Percentiles rank a stretch among this genome's conserved stretches.
These are phyloP conservation scores for Grosmannia clavigera DNA, from an alignment of 2,329 filamentous ascomycete genomes.

Conservation along the genomic window DNA sequence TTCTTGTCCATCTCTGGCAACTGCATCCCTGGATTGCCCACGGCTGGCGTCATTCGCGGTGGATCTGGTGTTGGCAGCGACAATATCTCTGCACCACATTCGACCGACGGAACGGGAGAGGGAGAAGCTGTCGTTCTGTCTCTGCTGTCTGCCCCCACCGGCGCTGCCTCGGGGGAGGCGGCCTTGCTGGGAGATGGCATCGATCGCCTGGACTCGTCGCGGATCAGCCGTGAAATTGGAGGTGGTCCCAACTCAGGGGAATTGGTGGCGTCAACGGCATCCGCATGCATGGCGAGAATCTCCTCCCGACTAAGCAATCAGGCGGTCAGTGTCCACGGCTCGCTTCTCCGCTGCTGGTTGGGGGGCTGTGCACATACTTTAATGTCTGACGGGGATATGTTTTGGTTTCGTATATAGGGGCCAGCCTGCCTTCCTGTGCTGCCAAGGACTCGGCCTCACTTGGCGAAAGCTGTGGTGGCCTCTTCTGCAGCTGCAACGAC, in stretches of 20 bases:
- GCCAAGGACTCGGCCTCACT: conserved; percentile 40
- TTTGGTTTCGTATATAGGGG: conserved; percentile 60
- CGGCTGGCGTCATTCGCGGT: not conserved
- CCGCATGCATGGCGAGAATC: conserved; percentile 44
- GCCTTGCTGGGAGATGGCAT: conserved; percentile 22
- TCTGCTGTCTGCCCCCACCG: not conserved
- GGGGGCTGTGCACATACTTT: conserved; percentile 36
- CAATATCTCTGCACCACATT: not conserved
- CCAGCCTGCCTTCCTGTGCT: conserved; percentile 41
- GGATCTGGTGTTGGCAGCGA: not conserved
- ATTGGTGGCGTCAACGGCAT: conserved; percentile 36
- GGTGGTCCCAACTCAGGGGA: conserved; percentile 60
- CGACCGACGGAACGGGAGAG: not conserved
- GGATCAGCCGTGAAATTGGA: conserved; percentile 38
- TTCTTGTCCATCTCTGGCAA: conserved; percentile 1
- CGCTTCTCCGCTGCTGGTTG: not conserved
- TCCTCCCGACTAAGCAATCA: conserved; percentile 40
- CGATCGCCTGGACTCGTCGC: conserved; percentile 1
- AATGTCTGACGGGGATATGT: conserved; percentile 54
- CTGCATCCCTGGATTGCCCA: not conserved
- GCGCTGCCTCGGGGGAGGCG: not conserved
- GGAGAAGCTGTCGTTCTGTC: not conserved
- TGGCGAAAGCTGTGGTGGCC: conserved; percentile 43
- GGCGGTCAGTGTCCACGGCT: not conserved
- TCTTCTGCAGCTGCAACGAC: conserved; percentile 27